A percentile compares a stretch with the other conserved stretches of the same genome.
These are phyloP conservation scores for Coccomyxa subellipsoidea DNA, from an alignment of 163 green algal species.

Conservation along the genomic window DNA sequence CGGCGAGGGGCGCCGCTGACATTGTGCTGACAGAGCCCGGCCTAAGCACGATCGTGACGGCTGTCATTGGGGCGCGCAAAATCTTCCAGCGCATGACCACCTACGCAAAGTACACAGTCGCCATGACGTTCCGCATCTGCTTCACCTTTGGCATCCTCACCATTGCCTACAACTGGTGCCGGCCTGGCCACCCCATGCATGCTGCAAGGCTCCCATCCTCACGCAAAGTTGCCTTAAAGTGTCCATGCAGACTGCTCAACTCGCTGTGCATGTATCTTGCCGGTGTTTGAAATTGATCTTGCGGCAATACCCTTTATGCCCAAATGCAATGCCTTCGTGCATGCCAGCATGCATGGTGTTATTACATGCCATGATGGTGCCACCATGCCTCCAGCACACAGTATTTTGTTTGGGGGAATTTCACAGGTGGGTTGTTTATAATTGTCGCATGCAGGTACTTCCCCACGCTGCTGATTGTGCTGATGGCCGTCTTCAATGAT, in stretches of 20 bases:
- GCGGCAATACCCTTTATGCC: too few species aligned
- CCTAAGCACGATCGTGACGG: conserved; percentile 82
- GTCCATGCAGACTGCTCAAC: too few species aligned
- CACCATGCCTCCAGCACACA: too few species aligned
- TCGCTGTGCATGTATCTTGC: too few species aligned
- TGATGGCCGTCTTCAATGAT: conserved; percentile 87
- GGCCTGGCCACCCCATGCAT: not conserved
- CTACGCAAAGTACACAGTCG: conserved; percentile 82
- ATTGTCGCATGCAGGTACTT: conserved; percentile 55
- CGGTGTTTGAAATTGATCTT: too few species aligned
- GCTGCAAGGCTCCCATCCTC: not conserved
- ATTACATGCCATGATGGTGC: too few species aligned
- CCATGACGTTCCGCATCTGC: conserved; percentile 88
- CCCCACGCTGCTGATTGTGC: conserved; percentile 79
- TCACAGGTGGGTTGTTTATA: too few species aligned
- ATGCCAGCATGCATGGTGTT: too few species aligned
- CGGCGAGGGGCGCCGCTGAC: conserved; percentile 86
- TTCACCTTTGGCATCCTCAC: conserved; percentile 90
- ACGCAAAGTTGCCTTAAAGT: not conserved
- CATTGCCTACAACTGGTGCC: conserved; percentile 76
- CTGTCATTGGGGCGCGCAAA: conserved; percentile 83
- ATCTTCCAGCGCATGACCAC: conserved; percentile 96
- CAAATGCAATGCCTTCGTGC: too few species aligned
- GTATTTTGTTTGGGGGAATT: too few species aligned
- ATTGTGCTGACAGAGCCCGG: conserved; percentile 91